These are phyloP conservation scores for Uronychia setigera DNA, from an alignment of 73 alveolate genomes.

Conservation along the genomic window DNA sequence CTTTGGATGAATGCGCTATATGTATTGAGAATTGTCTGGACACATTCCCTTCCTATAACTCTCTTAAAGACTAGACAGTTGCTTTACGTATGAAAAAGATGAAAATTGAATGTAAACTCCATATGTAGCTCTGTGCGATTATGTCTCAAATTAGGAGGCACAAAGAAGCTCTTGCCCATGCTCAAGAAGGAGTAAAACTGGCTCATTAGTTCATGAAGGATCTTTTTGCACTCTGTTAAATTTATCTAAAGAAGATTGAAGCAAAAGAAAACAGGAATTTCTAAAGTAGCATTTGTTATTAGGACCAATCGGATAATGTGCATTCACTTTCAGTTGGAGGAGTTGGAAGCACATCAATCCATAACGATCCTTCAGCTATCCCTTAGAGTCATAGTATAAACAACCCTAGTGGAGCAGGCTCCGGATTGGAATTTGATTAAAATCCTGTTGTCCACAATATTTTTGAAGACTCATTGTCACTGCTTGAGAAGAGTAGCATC, in stretches of 20 bases:
- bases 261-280: slow-evolving; percentile 22
- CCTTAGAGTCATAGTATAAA: too few relatives aligned
- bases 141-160: slow-evolving; percentile 76
- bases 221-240: slow-evolving; percentile 15
- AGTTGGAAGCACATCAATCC: too few relatives aligned
- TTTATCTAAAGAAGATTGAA: slow-evolving; percentile 8
- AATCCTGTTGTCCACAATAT: slow-evolving; percentile 10
- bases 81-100: slow-evolving; percentile 32
- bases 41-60: slow-evolving; percentile 5
- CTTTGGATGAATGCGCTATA: slow-evolving; percentile 60
- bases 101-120: slow-evolving; percentile 48
- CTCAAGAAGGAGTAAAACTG: slow-evolving; percentile 70
- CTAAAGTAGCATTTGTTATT: neutral
- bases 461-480: slow-evolving; percentile 16
- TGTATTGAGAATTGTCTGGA: slow-evolving; percentile 48
- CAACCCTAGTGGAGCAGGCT: too few relatives aligned
- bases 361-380: too few relatives aligned
- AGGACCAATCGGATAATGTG: too few relatives aligned
- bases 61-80: slow-evolving; percentile 11
- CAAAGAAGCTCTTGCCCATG: slow-evolving; percentile 79
- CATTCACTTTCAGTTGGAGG: too few relatives aligned
- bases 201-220: slow-evolving; percentile 63
- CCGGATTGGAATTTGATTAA: too few relatives aligned
- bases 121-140: slow-evolving; percentile 88
- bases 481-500: slow-evolving; percentile 21